Base-by-base conservation (phyloP, 83 land plant genomes). In the Larix sibirica region DNA sequence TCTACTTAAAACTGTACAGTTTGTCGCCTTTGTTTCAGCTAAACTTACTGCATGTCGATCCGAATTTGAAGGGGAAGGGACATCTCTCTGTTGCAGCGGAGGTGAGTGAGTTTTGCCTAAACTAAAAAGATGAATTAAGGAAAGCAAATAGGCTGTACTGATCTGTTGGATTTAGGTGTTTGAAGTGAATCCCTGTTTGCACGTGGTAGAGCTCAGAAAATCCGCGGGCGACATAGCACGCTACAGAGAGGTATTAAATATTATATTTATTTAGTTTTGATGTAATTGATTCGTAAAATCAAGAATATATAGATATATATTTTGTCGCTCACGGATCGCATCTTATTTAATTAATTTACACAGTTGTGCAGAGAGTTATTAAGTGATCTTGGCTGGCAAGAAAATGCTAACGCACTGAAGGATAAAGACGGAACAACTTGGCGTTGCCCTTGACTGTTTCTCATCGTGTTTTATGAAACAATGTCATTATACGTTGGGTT, bases 131-230 rank as follows among this genome's bases (percentile, higher is more conserved):
- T 18, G 31, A 24, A 12, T 24, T 26, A 58, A 76, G 7, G 0
- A 28, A 28, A 28, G 28, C 28, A 28, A 28, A 28, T 16, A 4
- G 6, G 3, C 12, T 26, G 23, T 5, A 2, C 28, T 54, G 21
- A 70, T 9, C 31, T 6, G 4, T 20, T 18, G 36, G 10, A 7
- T 62, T n/a, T 47, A 94, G 96, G 91, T 94, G 4, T 87, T 94
- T 70, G 95, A 94, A 83, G 82, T 94, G 9, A 87, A 90, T 16
- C 89, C 95, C 20, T 89, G 93, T 24, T 69, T 94, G 64, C 88
- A 83, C 82, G 92, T 94, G 67, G 96, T 94, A 28, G 96, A 94
- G 79, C 84, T 94, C 36, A 80, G 88, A 78, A 94, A 94, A 85
- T 89, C 95, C 3, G 54, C 80, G 6, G 96, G 96, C 13, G 94